Evolutionary conservation across 2,329 filamentous ascomycete species (phyloP), one percentile per base, ranked within the genome.

Genomic region (Colletotrichum acutatum): DNA sequence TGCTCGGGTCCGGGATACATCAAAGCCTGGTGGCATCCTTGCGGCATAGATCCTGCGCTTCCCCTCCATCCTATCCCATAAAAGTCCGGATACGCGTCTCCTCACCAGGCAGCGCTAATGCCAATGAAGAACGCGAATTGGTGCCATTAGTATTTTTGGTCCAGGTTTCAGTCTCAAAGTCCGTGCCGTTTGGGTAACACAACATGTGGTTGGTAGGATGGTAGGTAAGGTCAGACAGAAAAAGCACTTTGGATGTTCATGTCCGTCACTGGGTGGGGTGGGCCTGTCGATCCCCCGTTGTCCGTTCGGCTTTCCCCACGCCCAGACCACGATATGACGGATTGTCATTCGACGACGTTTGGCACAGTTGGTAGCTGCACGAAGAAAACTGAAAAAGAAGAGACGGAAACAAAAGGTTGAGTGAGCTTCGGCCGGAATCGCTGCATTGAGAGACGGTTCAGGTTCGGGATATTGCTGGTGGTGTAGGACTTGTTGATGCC

Each of bases 301-400:
- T 72, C 71, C 68, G 71, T 26, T 58, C 71, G 71, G 68, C 32
- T 74, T 74, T 72, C 68, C 71, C 71, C 71, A 74, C 68, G 58
- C 68, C 42, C 46, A 24, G 60, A 42, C 42, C 22, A 64, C 22
- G 28, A 28, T 42, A 32, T 66, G 60, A 65, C n/a, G 42, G 54
- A 46, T 46, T 59, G 56, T 52, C 66, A 72, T 54, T 59, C 32
- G 60, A 73, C 60, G 60, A 26, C 46, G 56, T 32, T 32, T 59
- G 60, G 42, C 4, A 34, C 37, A 42, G 37, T 42, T 42, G 37
- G 37, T 42, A 42, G 37, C 37, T 30, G 49, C 22, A 22, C 52
- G n/a, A 11, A 49, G 42, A 16, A 32, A 30, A 57, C 32, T 52
- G 28, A 73, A 16, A 57, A 57, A 61, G 49, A 73, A 60, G 34